A percentile compares a stretch with the other conserved stretches of the same genome.
These are phyloP conservation scores for Kalmusia sp. DNA, from an alignment of 2,329 filamentous ascomycete species.

Conservation along the genomic window DNA sequence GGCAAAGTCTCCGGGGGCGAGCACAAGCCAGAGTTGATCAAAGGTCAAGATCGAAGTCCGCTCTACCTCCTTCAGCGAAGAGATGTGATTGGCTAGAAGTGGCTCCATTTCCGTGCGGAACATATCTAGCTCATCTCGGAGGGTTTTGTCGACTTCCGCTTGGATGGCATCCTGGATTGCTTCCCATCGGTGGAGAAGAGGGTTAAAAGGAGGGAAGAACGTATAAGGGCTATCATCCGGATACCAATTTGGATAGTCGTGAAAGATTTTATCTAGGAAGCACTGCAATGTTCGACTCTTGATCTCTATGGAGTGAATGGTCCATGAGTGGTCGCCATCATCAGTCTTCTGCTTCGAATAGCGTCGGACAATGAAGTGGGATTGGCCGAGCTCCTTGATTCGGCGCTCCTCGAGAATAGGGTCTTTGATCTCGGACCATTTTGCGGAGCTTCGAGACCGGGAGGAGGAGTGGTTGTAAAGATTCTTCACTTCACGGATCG, in stretches of 20 bases:
- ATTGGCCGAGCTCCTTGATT: slow-evolving; percentile 1
- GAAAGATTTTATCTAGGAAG: slow-evolving; percentile 6
- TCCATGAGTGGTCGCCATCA: slow-evolving; percentile 1
- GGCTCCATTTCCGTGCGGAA: not conserved
- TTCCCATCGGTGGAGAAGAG: slow-evolving; percentile 4
- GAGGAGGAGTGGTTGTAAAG: slow-evolving; percentile 6
- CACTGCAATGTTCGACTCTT: not conserved
- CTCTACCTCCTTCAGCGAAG: not conserved
- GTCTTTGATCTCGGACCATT: slow-evolving; percentile 6
- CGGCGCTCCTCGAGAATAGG: slow-evolving; percentile 3
- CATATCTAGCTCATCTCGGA: slow-evolving; percentile 2
- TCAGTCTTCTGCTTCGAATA: slow-evolving; percentile 4
- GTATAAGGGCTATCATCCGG: not conserved
- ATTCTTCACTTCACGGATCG: slow-evolving; percentile 5
- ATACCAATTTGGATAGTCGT: slow-evolving; percentile 1
- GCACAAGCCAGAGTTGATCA: slow-evolving; percentile 6
- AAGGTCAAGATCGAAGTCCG: slow-evolving; percentile 1
- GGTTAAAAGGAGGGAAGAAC: not conserved
- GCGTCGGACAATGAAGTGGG: not conserved
- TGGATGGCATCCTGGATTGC: not conserved
- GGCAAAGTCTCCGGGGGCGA: not conserved
- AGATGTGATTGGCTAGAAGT: not conserved
- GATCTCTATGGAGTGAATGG: slow-evolving; percentile 1
- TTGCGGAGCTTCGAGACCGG: not conserved
- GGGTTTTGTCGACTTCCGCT: not conserved